Conservation (phyloP, 2,329 filamentous ascomycete genomes). For the Chaetomium strumarium region DNA sequence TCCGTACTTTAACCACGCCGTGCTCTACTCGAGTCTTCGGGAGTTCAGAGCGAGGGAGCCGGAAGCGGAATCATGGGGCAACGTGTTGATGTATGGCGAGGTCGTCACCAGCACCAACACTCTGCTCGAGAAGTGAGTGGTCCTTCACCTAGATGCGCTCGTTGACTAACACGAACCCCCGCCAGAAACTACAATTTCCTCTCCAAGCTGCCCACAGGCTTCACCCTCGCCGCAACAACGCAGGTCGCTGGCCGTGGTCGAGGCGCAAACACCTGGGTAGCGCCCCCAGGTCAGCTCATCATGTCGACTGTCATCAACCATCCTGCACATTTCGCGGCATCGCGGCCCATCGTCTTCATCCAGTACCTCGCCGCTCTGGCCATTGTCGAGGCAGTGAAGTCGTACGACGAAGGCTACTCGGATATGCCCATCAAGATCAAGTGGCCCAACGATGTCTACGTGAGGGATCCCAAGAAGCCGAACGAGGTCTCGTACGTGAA, state of each 20-base stretch:
- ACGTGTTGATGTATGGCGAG: constrained; percentile 76
- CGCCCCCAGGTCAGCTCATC: constrained; percentile 77
- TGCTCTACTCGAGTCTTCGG: constrained; percentile 67
- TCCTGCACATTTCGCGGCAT: constrained; percentile 61
- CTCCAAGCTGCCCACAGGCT: constrained; percentile 71
- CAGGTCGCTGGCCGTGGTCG: constrained; percentile 85
- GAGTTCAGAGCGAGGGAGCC: constrained; percentile 56
- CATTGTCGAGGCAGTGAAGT: constrained; percentile 74
- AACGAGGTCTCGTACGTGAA: constrained; percentile 62
- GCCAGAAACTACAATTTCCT: constrained; percentile 70
- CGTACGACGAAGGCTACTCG: constrained; percentile 69
- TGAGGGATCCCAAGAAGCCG: constrained; percentile 55
- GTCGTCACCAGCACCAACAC: constrained; percentile 94
- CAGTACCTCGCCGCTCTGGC: constrained; percentile 91
- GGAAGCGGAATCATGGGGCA: constrained; percentile 65
- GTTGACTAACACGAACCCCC: constrained; percentile 1
- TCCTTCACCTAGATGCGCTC: neutral
- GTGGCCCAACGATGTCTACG: constrained; percentile 96
- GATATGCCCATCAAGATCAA: constrained; percentile 79
- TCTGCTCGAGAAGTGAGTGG: constrained; percentile 71
- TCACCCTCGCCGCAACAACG: constrained; percentile 79
- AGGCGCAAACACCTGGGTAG: constrained; percentile 91
- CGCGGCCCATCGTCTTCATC: constrained; percentile 81
- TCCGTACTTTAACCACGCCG: constrained; percentile 77
- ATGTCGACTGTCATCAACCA: constrained; percentile 88